A percentile compares a stretch with the other conserved stretches of the same genome.
Evolutionary conservation across 371 early-diverging fungal genomes (phyloP).

Genomic region (Zopfochytrium polystomum): DNA sequence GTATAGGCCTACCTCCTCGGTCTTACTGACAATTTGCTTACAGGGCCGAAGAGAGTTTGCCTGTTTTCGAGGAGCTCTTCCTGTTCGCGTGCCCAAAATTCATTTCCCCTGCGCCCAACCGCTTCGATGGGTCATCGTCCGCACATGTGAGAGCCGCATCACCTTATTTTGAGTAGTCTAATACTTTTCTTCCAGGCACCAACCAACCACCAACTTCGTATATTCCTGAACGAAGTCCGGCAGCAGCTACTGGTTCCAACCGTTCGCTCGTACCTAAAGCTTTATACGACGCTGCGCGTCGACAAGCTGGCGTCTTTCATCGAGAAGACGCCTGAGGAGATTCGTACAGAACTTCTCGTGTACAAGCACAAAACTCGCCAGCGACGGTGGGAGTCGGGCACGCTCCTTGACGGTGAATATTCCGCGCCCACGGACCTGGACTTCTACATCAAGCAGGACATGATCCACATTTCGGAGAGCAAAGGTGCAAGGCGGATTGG

Average conservation of each 20-base stretch:
- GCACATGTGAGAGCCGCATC: not conserved
- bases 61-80: constrained; percentile 84
- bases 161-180: not conserved
- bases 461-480: constrained; percentile 90
- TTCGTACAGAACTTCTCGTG: constrained; percentile 76
- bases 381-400: constrained; percentile 66
- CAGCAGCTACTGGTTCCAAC: constrained; percentile 83
- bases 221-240: constrained; percentile 80
- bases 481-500: constrained; percentile 89
- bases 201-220: constrained; percentile 69
- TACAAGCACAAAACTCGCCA: constrained; percentile 92
- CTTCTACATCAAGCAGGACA: constrained; percentile 87
- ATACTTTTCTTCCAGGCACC: constrained; percentile 24
- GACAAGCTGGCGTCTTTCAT: constrained; percentile 86
- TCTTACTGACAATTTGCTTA: not conserved
- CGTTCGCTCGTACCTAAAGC: constrained; percentile 87
- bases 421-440: constrained; percentile 81
- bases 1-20: constrained; percentile 15
- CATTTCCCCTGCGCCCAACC: constrained; percentile 79
- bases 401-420: constrained; percentile 72
- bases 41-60: constrained; percentile 70
- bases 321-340: constrained; percentile 75
- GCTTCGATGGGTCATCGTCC: constrained; percentile 51
- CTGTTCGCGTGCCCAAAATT: constrained; percentile 91
- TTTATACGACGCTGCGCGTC: constrained; percentile 87